These are phyloP conservation scores for Phytophthora boehmeriae DNA, from an alignment of 352 stramenopile species.

Conservation along the genomic window DNA sequence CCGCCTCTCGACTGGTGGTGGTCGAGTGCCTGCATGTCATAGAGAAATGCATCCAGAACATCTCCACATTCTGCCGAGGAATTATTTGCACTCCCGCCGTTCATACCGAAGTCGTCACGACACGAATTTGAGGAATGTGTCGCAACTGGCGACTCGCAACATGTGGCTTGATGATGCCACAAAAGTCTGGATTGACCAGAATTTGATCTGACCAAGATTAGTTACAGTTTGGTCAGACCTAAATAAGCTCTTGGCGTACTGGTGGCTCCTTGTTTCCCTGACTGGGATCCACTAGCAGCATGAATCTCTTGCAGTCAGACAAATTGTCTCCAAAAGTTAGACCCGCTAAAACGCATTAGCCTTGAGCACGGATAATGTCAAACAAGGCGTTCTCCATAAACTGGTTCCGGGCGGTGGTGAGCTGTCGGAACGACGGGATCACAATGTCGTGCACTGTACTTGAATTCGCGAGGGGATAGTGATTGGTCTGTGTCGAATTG, in stretches of 20 bases:
- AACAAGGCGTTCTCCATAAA: constrained; percentile 19
- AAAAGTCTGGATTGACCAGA: too few species aligned
- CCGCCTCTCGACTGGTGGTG: neutral
- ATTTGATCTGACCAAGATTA: too few species aligned
- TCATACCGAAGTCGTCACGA: neutral
- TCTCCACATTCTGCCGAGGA: neutral
- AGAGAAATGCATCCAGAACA: constrained; percentile 27
- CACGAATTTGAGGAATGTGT: too few species aligned
- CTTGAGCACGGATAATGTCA: neutral
- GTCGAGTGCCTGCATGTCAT: constrained; percentile 25
- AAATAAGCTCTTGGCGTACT: too few species aligned
- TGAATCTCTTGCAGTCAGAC: too few species aligned
- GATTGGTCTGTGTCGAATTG: neutral
- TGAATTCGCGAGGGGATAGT: neutral
- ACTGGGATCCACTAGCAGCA: too few species aligned
- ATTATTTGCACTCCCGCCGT: neutral
- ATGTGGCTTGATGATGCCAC: too few species aligned
- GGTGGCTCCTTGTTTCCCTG: too few species aligned
- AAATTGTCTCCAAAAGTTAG: too few species aligned
- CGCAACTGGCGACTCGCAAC: too few species aligned
- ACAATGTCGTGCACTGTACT: constrained; percentile 3
- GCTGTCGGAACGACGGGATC: constrained; percentile 12
- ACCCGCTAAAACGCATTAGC: neutral
- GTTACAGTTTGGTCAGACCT: too few species aligned
- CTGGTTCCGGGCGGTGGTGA: constrained; percentile 11